Percentiles rank a stretch among this genome's conserved stretches.
phyloP scores from a whole-genome alignment of 179 eudicot genomes.

The Spinacia oleracea region DNA sequence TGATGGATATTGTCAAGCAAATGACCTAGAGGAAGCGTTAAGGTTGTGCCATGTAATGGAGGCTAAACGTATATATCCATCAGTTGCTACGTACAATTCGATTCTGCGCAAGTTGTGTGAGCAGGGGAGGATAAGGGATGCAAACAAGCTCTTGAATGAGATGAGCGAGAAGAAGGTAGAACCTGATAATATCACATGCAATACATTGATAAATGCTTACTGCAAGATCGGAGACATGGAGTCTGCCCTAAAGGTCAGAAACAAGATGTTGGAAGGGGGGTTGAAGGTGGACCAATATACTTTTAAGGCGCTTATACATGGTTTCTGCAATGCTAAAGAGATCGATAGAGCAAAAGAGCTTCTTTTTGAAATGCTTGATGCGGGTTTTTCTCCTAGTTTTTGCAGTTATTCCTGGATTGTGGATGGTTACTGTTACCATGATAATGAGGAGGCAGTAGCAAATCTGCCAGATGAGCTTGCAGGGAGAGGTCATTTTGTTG shows the following conservation, averaged over 20 bases:
- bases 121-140: slow-evolving; percentile 48
- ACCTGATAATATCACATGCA: slow-evolving; percentile 62
- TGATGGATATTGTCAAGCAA: slow-evolving; percentile 59
- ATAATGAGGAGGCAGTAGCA: slow-evolving; percentile 51
- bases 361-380: slow-evolving; percentile 43
- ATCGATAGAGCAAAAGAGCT: slow-evolving; percentile 40
- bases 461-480: slow-evolving; percentile 55
- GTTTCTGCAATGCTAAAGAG: slow-evolving; percentile 44
- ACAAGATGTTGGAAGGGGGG: slow-evolving; percentile 50
- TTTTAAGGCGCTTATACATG: slow-evolving; percentile 59
- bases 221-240: slow-evolving; percentile 51
- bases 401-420: slow-evolving; percentile 47
- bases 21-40: slow-evolving; percentile 47
- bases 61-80: slow-evolving; percentile 39
- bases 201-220: slow-evolving; percentile 55
- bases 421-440: slow-evolving; percentile 37
- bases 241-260: slow-evolving; percentile 46
- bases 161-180: slow-evolving; percentile 57
- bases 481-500: slow-evolving; percentile 53
- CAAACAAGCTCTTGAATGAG: slow-evolving; percentile 50
- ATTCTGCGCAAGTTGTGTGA: slow-evolving; percentile 54
- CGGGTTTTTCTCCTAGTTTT: slow-evolving; percentile 42
- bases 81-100: slow-evolving; percentile 54
- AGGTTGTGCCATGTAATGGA: slow-evolving; percentile 44
- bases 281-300: slow-evolving; percentile 45